Percentiles rank a stretch among this genome's conserved stretches.
phyloP scores from a whole-genome alignment of 208 protist species.

The Entamoeba invadens region DNA sequence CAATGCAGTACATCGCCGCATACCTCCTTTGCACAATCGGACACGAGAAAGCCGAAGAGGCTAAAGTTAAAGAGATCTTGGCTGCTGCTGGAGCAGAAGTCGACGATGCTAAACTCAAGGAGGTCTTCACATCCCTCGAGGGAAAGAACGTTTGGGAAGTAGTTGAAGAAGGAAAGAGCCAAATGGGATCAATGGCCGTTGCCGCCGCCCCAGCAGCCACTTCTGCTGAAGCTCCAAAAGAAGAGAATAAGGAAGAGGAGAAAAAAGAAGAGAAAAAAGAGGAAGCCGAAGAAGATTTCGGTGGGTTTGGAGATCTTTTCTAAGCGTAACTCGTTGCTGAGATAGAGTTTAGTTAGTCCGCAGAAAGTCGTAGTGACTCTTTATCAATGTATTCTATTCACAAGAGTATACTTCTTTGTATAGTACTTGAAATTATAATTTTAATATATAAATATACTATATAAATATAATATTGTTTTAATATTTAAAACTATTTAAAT shows the following conservation, averaged over 20 bases:
- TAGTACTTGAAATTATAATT: too few species aligned
- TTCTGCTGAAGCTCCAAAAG: neutral
- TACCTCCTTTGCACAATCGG: neutral
- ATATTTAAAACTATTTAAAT: too few species aligned
- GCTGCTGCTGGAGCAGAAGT: neutral
- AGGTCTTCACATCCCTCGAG: neutral
- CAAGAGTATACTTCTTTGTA: too few species aligned
- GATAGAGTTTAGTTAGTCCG: too few species aligned
- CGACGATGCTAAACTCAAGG: neutral
- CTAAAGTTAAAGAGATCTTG: neutral
- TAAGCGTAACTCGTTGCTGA: conserved; percentile 1
- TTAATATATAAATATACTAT: too few species aligned
- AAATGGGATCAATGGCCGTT: neutral
- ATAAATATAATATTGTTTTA: too few species aligned
- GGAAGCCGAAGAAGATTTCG: neutral
- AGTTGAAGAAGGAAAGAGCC: neutral
- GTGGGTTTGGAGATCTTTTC: neutral
- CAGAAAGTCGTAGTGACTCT: too few species aligned
- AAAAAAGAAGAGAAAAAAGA: conserved; percentile 1
- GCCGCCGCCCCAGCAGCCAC: neutral
- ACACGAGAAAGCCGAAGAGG: neutral
- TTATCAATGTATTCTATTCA: too few species aligned
- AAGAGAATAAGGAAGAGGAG: neutral
- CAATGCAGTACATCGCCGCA: neutral
- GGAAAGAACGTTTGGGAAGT: neutral